Conservation (phyloP, 1,139 yeast species). For the Magnusiomyces paraingens region DNA sequence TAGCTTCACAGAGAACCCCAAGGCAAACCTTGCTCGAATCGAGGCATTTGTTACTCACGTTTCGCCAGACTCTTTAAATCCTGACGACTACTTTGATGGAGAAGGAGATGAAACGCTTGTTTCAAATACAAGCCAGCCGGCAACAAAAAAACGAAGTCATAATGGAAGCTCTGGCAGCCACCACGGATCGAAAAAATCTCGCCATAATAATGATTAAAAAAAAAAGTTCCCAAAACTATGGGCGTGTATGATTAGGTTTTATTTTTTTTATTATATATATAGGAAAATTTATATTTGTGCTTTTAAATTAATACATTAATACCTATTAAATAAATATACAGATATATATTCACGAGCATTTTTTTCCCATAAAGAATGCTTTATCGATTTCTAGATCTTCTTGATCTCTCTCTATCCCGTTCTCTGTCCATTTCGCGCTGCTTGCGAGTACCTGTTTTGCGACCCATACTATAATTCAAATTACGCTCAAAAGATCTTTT, state of each 20-base stretch:
- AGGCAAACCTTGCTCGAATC: constrained; percentile 14
- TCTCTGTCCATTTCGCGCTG: background rate
- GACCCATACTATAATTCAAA: background rate
- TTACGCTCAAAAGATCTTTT: background rate
- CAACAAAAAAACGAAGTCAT: background rate
- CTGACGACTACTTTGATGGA: constrained; percentile 10
- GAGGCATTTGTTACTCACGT: constrained; percentile 10
- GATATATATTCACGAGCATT: too few species aligned
- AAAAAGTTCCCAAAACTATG: too few species aligned
- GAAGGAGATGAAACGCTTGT: constrained; percentile 3
- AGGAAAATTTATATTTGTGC: background rate
- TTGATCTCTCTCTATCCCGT: background rate
- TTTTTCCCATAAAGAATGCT: too few species aligned
- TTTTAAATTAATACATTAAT: background rate
- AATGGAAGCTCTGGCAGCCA: background rate
- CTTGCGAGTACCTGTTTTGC: background rate
- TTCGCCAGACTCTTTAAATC: constrained; percentile 12
- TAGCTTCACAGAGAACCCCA: background rate
- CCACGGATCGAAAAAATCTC: too few species aligned
- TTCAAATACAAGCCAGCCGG: background rate
- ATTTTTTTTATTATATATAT: background rate
- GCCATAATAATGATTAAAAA: too few species aligned
- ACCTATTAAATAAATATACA: too few species aligned
- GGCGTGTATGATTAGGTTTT: background rate
- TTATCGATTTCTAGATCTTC: background rate